These are phyloP conservation scores for Neocatenulostroma microsporum DNA, from an alignment of 2,329 filamentous ascomycete species.

Conservation along the genomic window DNA sequence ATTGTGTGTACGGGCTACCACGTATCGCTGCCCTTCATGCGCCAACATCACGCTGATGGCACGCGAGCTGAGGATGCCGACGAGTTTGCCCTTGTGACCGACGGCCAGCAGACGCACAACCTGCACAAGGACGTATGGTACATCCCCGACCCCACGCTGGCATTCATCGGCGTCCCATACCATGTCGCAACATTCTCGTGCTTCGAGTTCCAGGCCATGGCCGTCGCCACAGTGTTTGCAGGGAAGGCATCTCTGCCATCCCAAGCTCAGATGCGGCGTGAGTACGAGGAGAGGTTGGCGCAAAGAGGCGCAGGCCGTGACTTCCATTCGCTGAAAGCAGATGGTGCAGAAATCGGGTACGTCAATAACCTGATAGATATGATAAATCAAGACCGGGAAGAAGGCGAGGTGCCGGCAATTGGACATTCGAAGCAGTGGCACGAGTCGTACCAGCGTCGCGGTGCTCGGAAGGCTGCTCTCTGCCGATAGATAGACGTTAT, in stretches of 20 bases:
- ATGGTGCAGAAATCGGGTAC: conserved; percentile 33
- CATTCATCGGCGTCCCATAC: conserved; percentile 58
- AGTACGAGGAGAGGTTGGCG: conserved; percentile 32
- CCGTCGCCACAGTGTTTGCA: conserved; percentile 50
- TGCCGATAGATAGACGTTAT: no score
- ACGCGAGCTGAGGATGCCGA: conserved; percentile 41
- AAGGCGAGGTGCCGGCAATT: no score
- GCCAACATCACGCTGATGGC: conserved; percentile 42
- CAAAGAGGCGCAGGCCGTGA: conserved; percentile 35
- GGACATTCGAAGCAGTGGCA: no score
- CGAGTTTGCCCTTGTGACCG: conserved; percentile 52
- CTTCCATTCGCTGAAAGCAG: conserved; percentile 38
- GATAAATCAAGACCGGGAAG: no score
- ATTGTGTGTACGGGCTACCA: conserved; percentile 64
- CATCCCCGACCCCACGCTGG: conserved; percentile 56
- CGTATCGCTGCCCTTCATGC: conserved; percentile 58
- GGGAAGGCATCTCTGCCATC: conserved; percentile 45
- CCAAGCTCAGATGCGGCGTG: conserved; percentile 34
- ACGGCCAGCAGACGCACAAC: conserved; percentile 58
- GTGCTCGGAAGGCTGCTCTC: no score
- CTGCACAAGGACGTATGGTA: conserved; percentile 66
- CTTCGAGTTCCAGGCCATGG: conserved; percentile 63
- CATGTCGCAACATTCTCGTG: conserved; percentile 61
- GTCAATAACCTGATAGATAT: conserved; percentile 33
- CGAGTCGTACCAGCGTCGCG: no score